These are phyloP conservation scores for Tetrahymena elliotti DNA, from an alignment of 73 alveolate genomes.

Conservation along the genomic window DNA sequence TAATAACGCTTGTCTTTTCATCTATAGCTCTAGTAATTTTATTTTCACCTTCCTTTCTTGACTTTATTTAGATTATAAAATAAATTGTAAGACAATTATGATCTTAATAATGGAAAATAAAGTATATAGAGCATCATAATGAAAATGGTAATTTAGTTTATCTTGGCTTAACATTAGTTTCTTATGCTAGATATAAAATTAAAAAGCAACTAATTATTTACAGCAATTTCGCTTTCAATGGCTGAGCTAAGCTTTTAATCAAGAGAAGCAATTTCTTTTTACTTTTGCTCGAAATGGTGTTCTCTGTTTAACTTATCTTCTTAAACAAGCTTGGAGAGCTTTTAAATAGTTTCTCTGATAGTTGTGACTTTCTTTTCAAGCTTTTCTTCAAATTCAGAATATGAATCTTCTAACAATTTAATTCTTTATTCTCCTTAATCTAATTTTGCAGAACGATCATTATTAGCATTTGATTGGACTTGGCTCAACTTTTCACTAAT, in stretches of 20 bases:
- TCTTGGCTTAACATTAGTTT: too few relatives aligned
- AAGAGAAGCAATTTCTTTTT: slow-evolving; percentile 41
- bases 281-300: slow-evolving; percentile 38
- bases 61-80: background rate
- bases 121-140: too few relatives aligned
- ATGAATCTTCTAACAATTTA: slow-evolving; percentile 46
- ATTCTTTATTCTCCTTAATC: slow-evolving; percentile 51
- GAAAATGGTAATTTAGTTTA: too few relatives aligned
- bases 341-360: slow-evolving; percentile 2
- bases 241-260: slow-evolving; percentile 42
- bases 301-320: slow-evolving; percentile 55
- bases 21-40: slow-evolving; percentile 33
- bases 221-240: slow-evolving; percentile 31
- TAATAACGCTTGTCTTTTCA: slow-evolving; percentile 34
- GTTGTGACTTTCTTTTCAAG: slow-evolving; percentile 25
- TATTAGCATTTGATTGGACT: slow-evolving; percentile 21
- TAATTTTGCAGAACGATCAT: slow-evolving; percentile 35
- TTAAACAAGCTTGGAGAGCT: slow-evolving; percentile 42
- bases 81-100: background rate
- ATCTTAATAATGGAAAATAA: too few relatives aligned
- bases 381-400: slow-evolving; percentile 46
- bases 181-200: background rate
- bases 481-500: slow-evolving; percentile 28
- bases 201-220: background rate
- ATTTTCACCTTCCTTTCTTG: slow-evolving; percentile 52